These are phyloP conservation scores for Schwanniomyces occidentalis DNA, from an alignment of 805 yeast genomes.

Conservation along the genomic window DNA sequence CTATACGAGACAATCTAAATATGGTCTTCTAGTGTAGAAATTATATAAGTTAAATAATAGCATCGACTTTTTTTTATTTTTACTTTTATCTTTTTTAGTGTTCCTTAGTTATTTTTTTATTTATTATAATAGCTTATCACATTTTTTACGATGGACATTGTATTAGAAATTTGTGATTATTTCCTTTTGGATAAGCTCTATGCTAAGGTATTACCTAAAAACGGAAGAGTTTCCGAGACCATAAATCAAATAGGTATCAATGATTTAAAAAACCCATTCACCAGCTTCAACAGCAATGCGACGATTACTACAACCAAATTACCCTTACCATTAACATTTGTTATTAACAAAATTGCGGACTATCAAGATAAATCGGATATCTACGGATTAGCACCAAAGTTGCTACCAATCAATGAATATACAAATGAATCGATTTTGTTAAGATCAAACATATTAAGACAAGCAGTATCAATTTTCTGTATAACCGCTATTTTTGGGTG, in stretches of 20 bases:
- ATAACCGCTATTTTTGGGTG: slow-evolving; percentile 84
- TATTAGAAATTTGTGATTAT: slow-evolving; percentile 77
- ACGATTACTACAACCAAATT: slow-evolving; percentile 12
- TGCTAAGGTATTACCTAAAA: slow-evolving; percentile 52
- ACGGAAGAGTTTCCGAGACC: slow-evolving; percentile 15
- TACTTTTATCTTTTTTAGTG: too few species aligned
- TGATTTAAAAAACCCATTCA: slow-evolving; percentile 3
- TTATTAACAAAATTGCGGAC: slow-evolving; percentile 14
- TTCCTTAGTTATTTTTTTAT: too few species aligned
- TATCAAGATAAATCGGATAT: slow-evolving; percentile 40
- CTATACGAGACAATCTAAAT: slow-evolving; percentile 4
- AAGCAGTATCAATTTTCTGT: slow-evolving; percentile 61
- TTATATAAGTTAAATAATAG: too few species aligned
- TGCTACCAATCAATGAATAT: slow-evolving; percentile 55
- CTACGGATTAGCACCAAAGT: slow-evolving; percentile 61
- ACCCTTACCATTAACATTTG: slow-evolving; percentile 14
- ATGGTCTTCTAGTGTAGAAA: too few species aligned
- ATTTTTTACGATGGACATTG: slow-evolving; percentile 91
- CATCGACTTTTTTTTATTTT: too few species aligned
- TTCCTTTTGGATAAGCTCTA: slow-evolving; percentile 73
- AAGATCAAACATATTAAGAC: slow-evolving; percentile 74
- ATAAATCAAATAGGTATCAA: slow-evolving; percentile 9
- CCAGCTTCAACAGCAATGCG: slow-evolving; percentile 9
- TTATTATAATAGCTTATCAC: too few species aligned
- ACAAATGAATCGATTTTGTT: slow-evolving; percentile 68